Conservation (phyloP, 1,284 basidiomycete genomes). For the Porodaedalea pini region DNA sequence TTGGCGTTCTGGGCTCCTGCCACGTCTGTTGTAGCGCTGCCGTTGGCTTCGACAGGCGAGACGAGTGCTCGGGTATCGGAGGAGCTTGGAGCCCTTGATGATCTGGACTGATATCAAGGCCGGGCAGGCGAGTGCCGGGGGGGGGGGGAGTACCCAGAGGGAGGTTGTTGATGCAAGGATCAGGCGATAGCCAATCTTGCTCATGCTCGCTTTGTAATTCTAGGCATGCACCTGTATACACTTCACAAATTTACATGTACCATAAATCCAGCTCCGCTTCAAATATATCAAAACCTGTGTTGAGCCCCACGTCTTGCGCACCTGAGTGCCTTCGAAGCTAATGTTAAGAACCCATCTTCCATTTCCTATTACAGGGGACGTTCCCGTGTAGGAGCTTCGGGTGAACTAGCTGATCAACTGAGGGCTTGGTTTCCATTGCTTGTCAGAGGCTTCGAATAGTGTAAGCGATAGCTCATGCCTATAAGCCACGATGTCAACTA, state of each 20-base stretch:
- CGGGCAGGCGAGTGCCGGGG: not conserved
- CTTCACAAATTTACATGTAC: not conserved
- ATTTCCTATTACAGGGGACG: not conserved
- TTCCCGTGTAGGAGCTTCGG: not conserved
- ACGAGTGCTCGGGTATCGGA: not conserved
- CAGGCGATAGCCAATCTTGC: not conserved
- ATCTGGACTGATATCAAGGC: not conserved
- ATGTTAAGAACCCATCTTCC: not conserved
- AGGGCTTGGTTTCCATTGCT: too few species aligned
- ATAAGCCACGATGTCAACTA: too few species aligned
- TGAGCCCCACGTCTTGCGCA: not conserved
- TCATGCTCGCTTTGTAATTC: not conserved
- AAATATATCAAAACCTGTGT: constrained; percentile 5
- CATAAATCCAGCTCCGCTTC: constrained; percentile 2
- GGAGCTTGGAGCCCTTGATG: not conserved
- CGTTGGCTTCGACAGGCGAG: not conserved
- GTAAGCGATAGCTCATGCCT: too few species aligned
- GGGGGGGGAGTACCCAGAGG: not conserved
- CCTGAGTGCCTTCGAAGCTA: not conserved
- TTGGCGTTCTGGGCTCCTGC: constrained; percentile 3
- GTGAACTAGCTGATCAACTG: not conserved
- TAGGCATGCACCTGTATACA: not conserved
- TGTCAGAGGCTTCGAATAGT: too few species aligned
- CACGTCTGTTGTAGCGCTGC: not conserved
- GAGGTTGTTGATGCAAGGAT: not conserved